Conservation (phyloP, 1,284 basidiomycete genomes). For the Erythrobasidium hasegawianum region DNA sequence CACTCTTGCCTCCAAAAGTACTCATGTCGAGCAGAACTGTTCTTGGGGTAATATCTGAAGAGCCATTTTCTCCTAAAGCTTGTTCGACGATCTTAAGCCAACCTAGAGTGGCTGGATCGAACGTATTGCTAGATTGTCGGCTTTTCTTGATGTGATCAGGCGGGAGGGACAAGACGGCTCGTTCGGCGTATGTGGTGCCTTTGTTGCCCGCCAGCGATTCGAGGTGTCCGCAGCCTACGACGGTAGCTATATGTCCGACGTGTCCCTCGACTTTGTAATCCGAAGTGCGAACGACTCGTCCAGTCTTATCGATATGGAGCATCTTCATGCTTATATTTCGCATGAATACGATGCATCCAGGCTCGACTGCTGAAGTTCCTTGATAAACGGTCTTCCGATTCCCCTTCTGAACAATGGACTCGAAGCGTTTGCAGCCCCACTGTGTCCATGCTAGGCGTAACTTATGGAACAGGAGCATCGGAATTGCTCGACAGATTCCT, state of each 20-base stretch:
- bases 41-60: background rate
- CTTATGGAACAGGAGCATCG: background rate
- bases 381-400: background rate
- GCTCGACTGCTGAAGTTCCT: background rate
- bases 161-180: background rate
- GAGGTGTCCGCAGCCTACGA: background rate
- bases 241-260: background rate
- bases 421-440: background rate
- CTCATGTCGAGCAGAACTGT: background rate
- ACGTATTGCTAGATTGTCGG: no score
- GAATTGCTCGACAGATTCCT: background rate
- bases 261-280: background rate
- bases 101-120: background rate
- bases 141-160: background rate
- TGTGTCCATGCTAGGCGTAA: background rate
- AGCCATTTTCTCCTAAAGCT: background rate
- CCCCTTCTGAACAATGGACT: background rate
- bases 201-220: background rate
- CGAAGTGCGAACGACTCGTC: background rate
- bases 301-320: background rate
- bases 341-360: background rate
- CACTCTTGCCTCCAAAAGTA: background rate
- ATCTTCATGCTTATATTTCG: background rate
- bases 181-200: background rate
- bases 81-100: constrained; percentile 8